phyloP scores from a whole-genome alignment of 2,329 filamentous ascomycete species.

The Talaromyces sp. region DNA sequence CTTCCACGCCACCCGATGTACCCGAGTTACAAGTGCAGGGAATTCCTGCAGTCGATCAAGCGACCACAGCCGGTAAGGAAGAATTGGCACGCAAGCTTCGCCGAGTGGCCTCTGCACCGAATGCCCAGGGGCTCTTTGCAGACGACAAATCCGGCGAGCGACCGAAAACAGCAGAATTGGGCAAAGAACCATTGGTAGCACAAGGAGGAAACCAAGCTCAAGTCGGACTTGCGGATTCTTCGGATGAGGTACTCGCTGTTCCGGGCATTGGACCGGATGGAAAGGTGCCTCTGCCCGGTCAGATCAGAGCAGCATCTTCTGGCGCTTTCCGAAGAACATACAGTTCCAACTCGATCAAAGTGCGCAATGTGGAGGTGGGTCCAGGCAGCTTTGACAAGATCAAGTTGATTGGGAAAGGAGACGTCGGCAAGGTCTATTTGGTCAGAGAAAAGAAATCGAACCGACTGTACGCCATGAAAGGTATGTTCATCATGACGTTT shows the following conservation, averaged over 20 bases:
- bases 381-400: constrained; percentile 98
- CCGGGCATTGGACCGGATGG: constrained; percentile 49
- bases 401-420: constrained; percentile 97
- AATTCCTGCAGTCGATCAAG: constrained; percentile 62
- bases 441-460: constrained; percentile 97
- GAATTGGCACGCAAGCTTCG: constrained; percentile 89
- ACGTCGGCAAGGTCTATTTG: constrained; percentile 97
- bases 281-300: constrained; percentile 63
- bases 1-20: constrained; percentile 87
- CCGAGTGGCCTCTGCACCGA: constrained; percentile 92
- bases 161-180: constrained; percentile 79
- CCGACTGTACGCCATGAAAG: constrained; percentile 97
- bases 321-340: constrained; percentile 89
- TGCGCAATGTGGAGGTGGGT: constrained; percentile 92
- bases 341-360: constrained; percentile 98
- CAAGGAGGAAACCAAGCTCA: constrained; percentile 53
- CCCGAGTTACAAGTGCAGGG: constrained; percentile 72
- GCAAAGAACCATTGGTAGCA: constrained; percentile 70
- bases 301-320: constrained; percentile 53
- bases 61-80: constrained; percentile 79
- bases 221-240: constrained; percentile 53
- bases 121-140: constrained; percentile 87
- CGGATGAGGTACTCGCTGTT: constrained; percentile 27
- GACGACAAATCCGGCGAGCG: constrained; percentile 59
- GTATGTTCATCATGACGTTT: constrained; percentile 48